phyloP scores from a whole-genome alignment of 768 basidiomycete species.

The Termitomyces sp. region DNA sequence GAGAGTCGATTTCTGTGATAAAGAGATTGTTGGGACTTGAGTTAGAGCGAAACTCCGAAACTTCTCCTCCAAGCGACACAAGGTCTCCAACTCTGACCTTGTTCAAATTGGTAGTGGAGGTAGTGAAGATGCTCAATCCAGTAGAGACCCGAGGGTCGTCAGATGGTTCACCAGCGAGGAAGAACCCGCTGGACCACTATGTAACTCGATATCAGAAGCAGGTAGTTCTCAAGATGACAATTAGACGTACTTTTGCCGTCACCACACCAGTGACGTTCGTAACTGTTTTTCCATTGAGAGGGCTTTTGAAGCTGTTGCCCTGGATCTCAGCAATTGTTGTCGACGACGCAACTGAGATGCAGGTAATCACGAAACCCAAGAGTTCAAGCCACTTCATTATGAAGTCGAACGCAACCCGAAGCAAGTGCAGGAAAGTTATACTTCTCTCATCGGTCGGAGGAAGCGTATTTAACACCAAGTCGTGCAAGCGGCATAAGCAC shows the following conservation, averaged over 20 bases:
- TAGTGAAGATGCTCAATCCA: conserved; percentile 50
- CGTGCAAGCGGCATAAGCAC: conserved; percentile 3
- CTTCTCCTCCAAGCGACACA: conserved; percentile 42
- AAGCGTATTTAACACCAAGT: conserved; percentile 9
- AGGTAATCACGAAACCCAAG: conserved; percentile 28
- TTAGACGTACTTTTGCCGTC: conserved; percentile 45
- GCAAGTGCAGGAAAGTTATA: not conserved
- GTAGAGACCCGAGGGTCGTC: conserved; percentile 48
- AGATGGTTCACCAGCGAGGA: conserved; percentile 42
- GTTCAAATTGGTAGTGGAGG: conserved; percentile 32
- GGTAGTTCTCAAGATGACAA: not conserved
- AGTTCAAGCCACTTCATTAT: conserved; percentile 32
- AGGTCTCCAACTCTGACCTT: conserved; percentile 47
- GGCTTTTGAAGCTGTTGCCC: conserved; percentile 47
- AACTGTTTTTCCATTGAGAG: conserved; percentile 43
- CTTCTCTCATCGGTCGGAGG: not conserved
- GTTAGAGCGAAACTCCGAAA: conserved; percentile 50
- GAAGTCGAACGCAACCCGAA: conserved; percentile 8
- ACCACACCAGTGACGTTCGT: conserved; percentile 49
- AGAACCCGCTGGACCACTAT: conserved; percentile 51
- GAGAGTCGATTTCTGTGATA: conserved; percentile 47
- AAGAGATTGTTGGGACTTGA: conserved; percentile 44
- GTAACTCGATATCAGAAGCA: not conserved
- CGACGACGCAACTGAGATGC: conserved; percentile 27
- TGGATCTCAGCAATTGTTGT: conserved; percentile 52